These are phyloP conservation scores for Amanita fuliginea DNA, from an alignment of 768 basidiomycete genomes.

Conservation along the genomic window DNA sequence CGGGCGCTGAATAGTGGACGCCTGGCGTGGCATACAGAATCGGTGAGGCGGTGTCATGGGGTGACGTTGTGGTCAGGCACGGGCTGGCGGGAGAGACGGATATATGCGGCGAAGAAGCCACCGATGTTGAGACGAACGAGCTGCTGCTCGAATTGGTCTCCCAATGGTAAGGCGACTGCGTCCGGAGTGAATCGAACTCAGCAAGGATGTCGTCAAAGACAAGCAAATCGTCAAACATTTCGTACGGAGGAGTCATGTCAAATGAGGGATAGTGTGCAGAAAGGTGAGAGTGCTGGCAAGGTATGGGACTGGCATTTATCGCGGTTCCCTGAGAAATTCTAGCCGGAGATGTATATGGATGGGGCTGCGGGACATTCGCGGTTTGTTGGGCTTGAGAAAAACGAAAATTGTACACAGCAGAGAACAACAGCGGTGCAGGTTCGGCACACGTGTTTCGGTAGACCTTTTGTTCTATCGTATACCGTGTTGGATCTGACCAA, in stretches of 20 bases:
- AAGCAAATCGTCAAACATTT: not conserved
- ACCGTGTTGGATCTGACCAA: conserved; percentile 49
- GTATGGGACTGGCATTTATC: not conserved
- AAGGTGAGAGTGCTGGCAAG: not conserved
- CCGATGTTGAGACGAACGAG: not conserved
- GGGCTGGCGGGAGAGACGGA: not conserved
- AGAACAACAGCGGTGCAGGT: conserved; percentile 28
- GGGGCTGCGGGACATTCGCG: not conserved
- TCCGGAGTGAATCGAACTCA: not conserved
- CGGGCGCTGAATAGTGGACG: not conserved
- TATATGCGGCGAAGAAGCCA: not conserved
- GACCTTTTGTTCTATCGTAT: conserved; percentile 59
- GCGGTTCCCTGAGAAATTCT: not conserved
- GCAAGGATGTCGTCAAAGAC: not conserved
- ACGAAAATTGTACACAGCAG: conserved; percentile 45
- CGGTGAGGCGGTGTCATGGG: not conserved
- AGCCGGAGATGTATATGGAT: not conserved
- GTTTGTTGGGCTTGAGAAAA: conserved; percentile 1
- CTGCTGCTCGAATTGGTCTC: not conserved
- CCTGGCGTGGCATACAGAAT: not conserved
- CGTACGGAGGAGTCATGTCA: not conserved
- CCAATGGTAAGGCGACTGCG: not conserved
- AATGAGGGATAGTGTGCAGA: not conserved
- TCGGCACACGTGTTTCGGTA: conserved; percentile 21
- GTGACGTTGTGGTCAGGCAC: not conserved